phyloP scores from a whole-genome alignment of 1,284 basidiomycete genomes.

The Entoloma clypeatum region DNA sequence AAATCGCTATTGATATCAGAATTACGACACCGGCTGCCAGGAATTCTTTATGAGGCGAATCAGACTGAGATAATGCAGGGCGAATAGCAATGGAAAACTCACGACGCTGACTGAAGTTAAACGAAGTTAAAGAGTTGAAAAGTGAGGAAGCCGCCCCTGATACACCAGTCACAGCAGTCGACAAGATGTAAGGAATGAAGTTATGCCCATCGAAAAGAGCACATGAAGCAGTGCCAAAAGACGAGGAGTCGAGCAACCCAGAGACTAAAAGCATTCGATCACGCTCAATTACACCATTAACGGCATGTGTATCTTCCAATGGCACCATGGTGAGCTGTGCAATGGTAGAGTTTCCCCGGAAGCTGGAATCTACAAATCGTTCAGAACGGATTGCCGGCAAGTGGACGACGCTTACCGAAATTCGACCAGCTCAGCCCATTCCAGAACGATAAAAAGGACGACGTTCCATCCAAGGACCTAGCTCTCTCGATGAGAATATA shows the following conservation, averaged over 20 bases:
- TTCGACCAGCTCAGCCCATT: conserved; percentile 72
- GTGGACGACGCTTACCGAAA: conserved; percentile 45
- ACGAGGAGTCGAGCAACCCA: conserved; percentile 68
- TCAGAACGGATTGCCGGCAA: neutral
- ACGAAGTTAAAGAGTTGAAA: conserved; percentile 75
- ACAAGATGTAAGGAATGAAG: conserved; percentile 82
- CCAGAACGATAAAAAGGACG: conserved; percentile 79
- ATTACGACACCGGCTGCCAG: conserved; percentile 92
- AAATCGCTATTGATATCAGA: conserved; percentile 94
- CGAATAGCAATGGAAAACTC: conserved; percentile 33
- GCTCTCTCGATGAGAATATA: conserved; percentile 9
- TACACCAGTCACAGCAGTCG: conserved; percentile 64
- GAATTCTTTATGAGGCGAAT: conserved; percentile 53
- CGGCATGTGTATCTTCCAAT: conserved; percentile 66
- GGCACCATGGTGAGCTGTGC: conserved; percentile 91
- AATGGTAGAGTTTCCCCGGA: conserved; percentile 58
- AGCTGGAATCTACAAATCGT: conserved; percentile 42
- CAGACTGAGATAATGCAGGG: conserved; percentile 1
- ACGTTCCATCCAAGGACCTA: conserved; percentile 53
- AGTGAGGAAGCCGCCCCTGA: conserved; percentile 75
- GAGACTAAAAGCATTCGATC: conserved; percentile 92
- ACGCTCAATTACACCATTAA: conserved; percentile 71
- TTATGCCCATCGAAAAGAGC: conserved; percentile 84
- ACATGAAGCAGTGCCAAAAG: conserved; percentile 77
- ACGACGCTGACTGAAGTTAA: conserved; percentile 74